phyloP scores from a whole-genome alignment of 768 basidiomycete species.

The Boletellus ananiceps region DNA sequence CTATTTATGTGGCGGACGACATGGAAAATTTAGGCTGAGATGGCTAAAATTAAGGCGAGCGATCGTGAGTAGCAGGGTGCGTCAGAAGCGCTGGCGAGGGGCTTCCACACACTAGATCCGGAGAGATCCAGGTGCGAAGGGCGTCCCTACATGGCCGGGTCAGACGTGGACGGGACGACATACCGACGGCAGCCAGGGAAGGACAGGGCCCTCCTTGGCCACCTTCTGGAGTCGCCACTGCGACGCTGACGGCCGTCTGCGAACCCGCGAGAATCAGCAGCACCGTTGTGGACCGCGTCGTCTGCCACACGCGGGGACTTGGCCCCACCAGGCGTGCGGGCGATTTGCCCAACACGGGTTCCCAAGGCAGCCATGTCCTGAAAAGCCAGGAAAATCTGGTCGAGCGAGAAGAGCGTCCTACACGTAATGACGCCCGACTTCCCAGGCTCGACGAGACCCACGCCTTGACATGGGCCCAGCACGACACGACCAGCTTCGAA shows the following conservation, averaged over 20 bases:
- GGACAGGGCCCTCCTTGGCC: background rate
- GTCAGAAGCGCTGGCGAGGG: no score
- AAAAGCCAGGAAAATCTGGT: no score
- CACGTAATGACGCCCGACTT: constrained; percentile 13
- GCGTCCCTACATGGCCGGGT: background rate
- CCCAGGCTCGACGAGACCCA: background rate
- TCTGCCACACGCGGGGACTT: no score
- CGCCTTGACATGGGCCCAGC: no score
- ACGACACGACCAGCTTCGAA: no score
- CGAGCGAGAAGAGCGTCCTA: background rate
- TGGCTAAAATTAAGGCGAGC: constrained; percentile 27
- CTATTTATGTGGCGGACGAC: constrained; percentile 27
- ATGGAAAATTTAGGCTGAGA: constrained; percentile 13
- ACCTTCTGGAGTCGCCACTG: constrained; percentile 9
- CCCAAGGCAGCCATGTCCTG: no score
- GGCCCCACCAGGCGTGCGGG: background rate
- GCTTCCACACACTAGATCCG: constrained; percentile 15
- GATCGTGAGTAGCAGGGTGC: constrained; percentile 24
- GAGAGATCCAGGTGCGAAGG: constrained; percentile 20
- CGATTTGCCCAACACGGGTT: background rate
- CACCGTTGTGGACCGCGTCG: constrained; percentile 2
- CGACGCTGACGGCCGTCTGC: constrained; percentile 10
- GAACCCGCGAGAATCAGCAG: constrained; percentile 21
- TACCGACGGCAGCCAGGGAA: background rate
- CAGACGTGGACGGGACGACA: constrained; percentile 8